Evolutionary conservation across 176 grass and related monocot genomes (phyloP).

Genomic region (Poa annua): DNA sequence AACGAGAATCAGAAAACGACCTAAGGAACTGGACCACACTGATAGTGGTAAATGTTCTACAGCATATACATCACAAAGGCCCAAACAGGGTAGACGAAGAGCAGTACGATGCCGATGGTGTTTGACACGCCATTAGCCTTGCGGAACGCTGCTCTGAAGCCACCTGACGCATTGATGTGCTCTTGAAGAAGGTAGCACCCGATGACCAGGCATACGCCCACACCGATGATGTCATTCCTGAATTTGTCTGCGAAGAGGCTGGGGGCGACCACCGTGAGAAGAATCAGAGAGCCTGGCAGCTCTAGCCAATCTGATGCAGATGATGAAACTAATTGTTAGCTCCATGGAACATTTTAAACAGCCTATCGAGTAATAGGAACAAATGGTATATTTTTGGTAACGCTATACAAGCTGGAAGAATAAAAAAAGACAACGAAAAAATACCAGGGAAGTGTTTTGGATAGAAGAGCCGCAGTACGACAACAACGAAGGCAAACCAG

Average conservation of each 20-base stretch:
- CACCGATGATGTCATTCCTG: constrained; percentile 43
- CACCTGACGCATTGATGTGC: constrained; percentile 81
- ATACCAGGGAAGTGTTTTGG: constrained; percentile 81
- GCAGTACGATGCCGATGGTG: constrained; percentile 77
- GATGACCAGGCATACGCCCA: constrained; percentile 70
- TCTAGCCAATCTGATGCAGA: constrained; percentile 87
- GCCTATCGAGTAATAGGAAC: not conserved
- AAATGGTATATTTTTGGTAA: not conserved
- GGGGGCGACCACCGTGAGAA: constrained; percentile 80
- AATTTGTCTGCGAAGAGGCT: constrained; percentile 63
- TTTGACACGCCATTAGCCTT: constrained; percentile 84
- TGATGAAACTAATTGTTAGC: not conserved
- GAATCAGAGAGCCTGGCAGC: constrained; percentile 70
- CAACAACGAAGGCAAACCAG: constrained; percentile 76
- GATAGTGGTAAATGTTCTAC: constrained; percentile 26
- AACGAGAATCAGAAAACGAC: not conserved
- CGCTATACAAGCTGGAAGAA: not conserved
- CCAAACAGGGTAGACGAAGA: constrained; percentile 90
- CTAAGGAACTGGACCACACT: not conserved
- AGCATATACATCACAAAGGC: constrained; percentile 46
- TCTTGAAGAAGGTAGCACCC: constrained; percentile 94
- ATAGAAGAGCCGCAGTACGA: constrained; percentile 91
- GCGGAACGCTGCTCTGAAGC: constrained; percentile 86
- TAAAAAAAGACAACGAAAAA: not conserved
- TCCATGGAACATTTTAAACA: constrained; percentile 10